Evolutionary conservation across 2,329 filamentous ascomycete genomes (phyloP).

Genomic region (Fusarium chaquense): DNA sequence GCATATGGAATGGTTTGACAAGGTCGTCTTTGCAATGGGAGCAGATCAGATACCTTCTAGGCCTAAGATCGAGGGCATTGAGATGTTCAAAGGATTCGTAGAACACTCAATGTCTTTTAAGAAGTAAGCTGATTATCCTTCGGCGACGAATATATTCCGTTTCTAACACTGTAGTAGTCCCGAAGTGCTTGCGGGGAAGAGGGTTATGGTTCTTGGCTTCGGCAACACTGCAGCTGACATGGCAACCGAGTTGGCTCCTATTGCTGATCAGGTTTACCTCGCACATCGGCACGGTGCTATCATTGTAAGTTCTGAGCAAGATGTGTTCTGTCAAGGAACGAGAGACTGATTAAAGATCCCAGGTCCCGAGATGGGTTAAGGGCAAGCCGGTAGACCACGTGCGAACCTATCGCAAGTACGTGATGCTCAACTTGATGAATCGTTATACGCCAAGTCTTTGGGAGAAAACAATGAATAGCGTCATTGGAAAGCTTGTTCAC

Average conservation of each 20-base stretch:
- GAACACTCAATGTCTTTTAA: conserved; percentile 21
- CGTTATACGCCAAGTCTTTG: conserved; percentile 1
- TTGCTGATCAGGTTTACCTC: conserved; percentile 6
- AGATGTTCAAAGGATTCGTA: conserved; percentile 9
- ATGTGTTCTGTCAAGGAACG: background rate
- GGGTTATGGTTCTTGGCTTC: conserved; percentile 9
- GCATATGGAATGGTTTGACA: conserved; percentile 6
- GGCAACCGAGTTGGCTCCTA: conserved; percentile 4
- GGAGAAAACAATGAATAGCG: conserved; percentile 17
- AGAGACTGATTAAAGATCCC: background rate
- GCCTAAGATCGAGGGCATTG: conserved; percentile 4
- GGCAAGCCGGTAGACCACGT: conserved; percentile 11
- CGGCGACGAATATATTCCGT: accelerated
- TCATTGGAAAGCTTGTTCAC: conserved; percentile 14
- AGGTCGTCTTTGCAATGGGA: conserved; percentile 17
- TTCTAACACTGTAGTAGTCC: background rate
- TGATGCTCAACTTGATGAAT: conserved; percentile 14
- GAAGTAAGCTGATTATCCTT: background rate
- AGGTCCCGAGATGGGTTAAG: conserved; percentile 13
- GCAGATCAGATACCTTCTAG: conserved; percentile 10
- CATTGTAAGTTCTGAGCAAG: background rate
- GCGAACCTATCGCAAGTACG: conserved; percentile 17
- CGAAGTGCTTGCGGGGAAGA: background rate
- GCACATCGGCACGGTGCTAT: conserved; percentile 8
- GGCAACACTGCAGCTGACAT: conserved; percentile 13